Evolutionary conservation across 1,139 yeast genomes (phyloP).

Genomic region (Protomyces lactucae-debilis): DNA sequence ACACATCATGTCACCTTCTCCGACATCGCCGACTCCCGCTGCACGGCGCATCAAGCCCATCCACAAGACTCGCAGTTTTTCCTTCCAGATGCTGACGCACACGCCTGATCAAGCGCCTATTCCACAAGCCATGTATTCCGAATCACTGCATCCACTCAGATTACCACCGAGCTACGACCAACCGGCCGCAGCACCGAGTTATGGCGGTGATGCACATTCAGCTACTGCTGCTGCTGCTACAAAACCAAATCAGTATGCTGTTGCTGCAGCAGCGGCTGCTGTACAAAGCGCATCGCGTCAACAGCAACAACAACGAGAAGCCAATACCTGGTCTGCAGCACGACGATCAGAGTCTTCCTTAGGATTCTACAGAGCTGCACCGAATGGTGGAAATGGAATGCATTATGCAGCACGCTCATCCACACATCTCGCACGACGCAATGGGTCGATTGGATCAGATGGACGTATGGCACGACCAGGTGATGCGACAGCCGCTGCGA

Average conservation of each 20-base stretch:
- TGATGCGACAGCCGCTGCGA: too few relatives aligned
- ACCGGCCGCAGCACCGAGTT: not conserved
- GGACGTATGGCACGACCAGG: too few relatives aligned
- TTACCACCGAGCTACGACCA: constrained; percentile 10
- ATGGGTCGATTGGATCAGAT: too few relatives aligned
- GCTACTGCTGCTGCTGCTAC: not conserved
- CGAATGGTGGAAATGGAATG: not conserved
- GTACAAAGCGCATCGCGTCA: not conserved
- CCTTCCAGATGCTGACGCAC: constrained; percentile 21
- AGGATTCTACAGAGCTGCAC: not conserved
- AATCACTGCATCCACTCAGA: constrained; percentile 15
- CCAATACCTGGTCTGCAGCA: not conserved
- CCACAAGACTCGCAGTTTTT: not conserved
- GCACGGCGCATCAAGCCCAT: not conserved
- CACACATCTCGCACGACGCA: too few relatives aligned
- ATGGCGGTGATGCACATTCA: not conserved
- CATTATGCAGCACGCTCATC: too few relatives aligned
- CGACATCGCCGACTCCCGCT: not conserved
- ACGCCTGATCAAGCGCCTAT: constrained; percentile 15
- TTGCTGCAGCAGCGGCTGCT: not conserved
- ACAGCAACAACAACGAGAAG: not conserved
- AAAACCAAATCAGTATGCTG: not conserved
- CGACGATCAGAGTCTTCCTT: not conserved
- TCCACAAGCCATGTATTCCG: constrained; percentile 17
- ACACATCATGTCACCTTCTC: too few relatives aligned